Evolutionary conservation across 176 grass and related monocot species (phyloP), one percentile per base, ranked within the genome.

Genomic region (Carex kokanica): DNA sequence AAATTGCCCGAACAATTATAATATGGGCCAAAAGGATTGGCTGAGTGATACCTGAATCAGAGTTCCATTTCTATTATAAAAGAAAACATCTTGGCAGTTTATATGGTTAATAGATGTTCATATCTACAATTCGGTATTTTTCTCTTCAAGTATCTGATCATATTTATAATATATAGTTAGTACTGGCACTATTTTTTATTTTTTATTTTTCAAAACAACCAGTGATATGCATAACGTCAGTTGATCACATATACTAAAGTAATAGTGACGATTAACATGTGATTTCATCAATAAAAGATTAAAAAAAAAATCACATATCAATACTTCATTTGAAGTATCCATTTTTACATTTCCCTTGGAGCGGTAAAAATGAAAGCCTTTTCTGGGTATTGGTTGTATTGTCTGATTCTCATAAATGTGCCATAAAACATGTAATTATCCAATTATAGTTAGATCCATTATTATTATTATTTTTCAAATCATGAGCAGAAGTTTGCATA

Each of bases 61-160:
- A 66, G 79, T 66, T 63, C 79, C 79, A 53, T 64, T 81, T 47
- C 24, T 60, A 82, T 63, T 82, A 74, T 74, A 82, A 82, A 81
- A 82, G 41, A 47, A 82, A 51, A 47, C 32, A 82, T 34, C 38
- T 52, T 47, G 79, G 79, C 61, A 82, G 79, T 82, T 82, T 82
- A 82, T 82, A 82, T 66, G 60, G 79, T 82, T 82, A 66, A 82
- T 82, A 66, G 60, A 66, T 51, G 60, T 47, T 66, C 71, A 69
- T 74, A 74, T 74, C 20, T 74, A 52, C 43, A 13, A 52, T 27
- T 74, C 43, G 43, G 70, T 25, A 52, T 38, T 0, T 32, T 3
- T 73, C 20, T 27, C n/a, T 52, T 74, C 14, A 52, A 74, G 14
- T 45, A 45, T 25, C 9, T 23, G 17, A 72, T 47, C 8, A 74